Evolutionary conservation across 2,329 filamentous ascomycete species (phyloP).

Genomic region (Lomentospora prolificans): DNA sequence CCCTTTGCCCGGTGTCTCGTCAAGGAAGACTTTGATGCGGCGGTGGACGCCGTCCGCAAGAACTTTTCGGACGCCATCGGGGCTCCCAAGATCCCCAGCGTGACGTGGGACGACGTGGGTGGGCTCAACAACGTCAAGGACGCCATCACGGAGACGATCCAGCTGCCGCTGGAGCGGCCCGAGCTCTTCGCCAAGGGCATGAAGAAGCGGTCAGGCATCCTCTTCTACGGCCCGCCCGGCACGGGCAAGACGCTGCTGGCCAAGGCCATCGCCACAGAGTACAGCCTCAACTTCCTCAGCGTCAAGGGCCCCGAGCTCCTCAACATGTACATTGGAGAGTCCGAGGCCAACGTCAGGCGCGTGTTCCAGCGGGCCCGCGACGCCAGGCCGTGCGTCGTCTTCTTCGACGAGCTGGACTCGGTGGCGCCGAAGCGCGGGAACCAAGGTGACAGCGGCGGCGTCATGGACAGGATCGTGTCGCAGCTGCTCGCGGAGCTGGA

Average conservation of each 20-base stretch:
- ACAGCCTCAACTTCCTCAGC: slow-evolving; percentile 88
- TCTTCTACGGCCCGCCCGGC: slow-evolving; percentile 86
- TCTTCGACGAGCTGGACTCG: slow-evolving; percentile 88
- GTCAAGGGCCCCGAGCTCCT: slow-evolving; percentile 86
- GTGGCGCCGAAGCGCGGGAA: slow-evolving; percentile 95
- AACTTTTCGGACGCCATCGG: slow-evolving; percentile 98
- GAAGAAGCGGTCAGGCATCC: slow-evolving; percentile 91
- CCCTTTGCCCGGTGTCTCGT: slow-evolving; percentile 68
- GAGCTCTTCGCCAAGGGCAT: slow-evolving; percentile 95
- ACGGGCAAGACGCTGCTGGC: slow-evolving; percentile 89
- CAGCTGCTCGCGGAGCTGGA: slow-evolving; percentile 92
- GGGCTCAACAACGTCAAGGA: slow-evolving; percentile 91
- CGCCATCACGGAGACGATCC: slow-evolving; percentile 93
- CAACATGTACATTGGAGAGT: slow-evolving; percentile 95
- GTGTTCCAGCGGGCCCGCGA: slow-evolving; percentile 84
- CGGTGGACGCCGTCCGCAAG: slow-evolving; percentile 89
- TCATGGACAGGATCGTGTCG: slow-evolving; percentile 96
- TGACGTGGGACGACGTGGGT: slow-evolving; percentile 92
- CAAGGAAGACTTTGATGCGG: slow-evolving; percentile 78
- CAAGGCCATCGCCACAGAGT: slow-evolving; percentile 88
- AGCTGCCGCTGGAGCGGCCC: slow-evolving; percentile 79
- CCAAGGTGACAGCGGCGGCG: slow-evolving; percentile 91
- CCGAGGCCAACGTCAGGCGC: slow-evolving; percentile 80
- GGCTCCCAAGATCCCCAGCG: slow-evolving; percentile 94
- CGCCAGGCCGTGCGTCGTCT: slow-evolving; percentile 79